Evolutionary conservation across 306 rosid genomes (phyloP), one percentile per base, ranked within the genome.

Genomic region (Trichosanthes cucumerina): DNA sequence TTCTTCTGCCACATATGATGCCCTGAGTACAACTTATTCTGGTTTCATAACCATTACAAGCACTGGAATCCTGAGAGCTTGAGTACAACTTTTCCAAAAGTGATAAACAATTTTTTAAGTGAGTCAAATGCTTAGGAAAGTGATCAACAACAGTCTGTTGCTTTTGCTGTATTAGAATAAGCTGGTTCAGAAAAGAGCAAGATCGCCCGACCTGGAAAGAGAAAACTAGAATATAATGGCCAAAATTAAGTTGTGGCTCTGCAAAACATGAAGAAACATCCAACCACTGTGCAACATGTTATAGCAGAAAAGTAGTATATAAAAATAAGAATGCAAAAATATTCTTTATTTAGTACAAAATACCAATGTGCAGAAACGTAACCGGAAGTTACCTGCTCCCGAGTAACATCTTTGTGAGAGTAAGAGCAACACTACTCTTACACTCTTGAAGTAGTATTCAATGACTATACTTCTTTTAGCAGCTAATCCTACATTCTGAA

Each of bases 1-100:
- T 95, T 95, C 58, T 95, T 97, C 80, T 91, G 95, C 98, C 96
- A 95, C 93, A 92, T 66, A 84, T 85, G 79, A 86, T 75, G 65
- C 81, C 81, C 80, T 85, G 95, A 76, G 85, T 85, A 56, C 87
- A 88, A 82, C 83, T 59, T 57, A 88, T 71, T 62, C 89, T 82
- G 60, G 80, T 80, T 80, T 57, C 84, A 79, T 78, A 54, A 66
- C 66, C 70, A 33, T 41, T 81, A 76, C 54, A 60, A 59, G 49
- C 65, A 81, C 87, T 83, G 62, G 83, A 69, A 49, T 78, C 76
- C 57, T 84, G 54, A 83, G 85, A 87, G 38, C 78, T 39, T 7
- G 89, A 80, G 85, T 79, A 86, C 84, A 88, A 81, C 54, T 85
- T 89, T 72, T 86, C 88, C 83, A 95, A 57, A 78, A 84, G 82